These are phyloP conservation scores for Lasiodiplodia sp. DNA, from an alignment of 2,329 filamentous ascomycete species.

Conservation along the genomic window DNA sequence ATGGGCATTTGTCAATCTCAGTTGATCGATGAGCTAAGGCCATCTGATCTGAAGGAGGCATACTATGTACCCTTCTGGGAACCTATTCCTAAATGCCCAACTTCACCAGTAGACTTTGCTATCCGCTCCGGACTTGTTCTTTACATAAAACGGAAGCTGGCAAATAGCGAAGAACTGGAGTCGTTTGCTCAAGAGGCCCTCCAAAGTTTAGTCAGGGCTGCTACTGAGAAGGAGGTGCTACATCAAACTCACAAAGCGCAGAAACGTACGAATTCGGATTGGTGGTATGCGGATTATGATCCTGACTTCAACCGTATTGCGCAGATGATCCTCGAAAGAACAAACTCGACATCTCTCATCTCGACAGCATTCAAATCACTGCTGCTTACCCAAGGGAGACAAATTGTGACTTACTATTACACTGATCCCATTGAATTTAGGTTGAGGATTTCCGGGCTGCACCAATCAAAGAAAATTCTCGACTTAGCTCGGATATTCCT, in stretches of 20 bases:
- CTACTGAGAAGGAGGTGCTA: no score
- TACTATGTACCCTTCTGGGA: no score
- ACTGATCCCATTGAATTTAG: no score
- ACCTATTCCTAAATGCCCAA: rapidly evolving
- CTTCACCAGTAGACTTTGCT: neutral
- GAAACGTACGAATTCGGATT: no score
- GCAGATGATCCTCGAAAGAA: no score
- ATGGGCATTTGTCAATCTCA: neutral
- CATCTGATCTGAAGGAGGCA: neutral
- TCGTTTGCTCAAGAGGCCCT: neutral
- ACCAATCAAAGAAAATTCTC: neutral
- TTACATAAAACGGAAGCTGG: neutral
- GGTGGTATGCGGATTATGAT: no score
- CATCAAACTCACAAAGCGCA: no score
- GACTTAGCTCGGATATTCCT: neutral
- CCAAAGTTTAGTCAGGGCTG: no score
- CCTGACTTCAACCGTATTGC: no score
- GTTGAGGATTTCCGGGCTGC: neutral
- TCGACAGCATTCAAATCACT: no score
- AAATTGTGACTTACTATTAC: neutral
- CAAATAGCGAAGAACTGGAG: rapidly evolving
- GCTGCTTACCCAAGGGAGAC: no score
- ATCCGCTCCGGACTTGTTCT: neutral
- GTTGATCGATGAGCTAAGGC: neutral
- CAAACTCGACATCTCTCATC: no score